Evolutionary conservation across 139 green algal species (phyloP).

Genomic region (Eudorina sp.): DNA sequence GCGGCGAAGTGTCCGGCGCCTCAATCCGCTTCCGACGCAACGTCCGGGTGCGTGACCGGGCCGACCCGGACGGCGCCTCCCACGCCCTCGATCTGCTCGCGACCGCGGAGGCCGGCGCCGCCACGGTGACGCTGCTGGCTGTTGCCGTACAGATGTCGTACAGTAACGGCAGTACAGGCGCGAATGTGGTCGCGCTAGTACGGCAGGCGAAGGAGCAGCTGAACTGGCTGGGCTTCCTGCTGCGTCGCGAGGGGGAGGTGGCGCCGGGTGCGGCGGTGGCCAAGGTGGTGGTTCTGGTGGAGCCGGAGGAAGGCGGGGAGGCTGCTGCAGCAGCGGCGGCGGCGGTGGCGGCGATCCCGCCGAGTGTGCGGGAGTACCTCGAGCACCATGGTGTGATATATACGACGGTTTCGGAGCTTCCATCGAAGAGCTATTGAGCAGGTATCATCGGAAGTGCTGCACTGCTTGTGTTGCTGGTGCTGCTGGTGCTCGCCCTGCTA

Average conservation of each 20-base stretch:
- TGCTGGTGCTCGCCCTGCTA: no score
- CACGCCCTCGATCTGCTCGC: background rate
- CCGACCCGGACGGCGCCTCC: background rate
- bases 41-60: background rate
- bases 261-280: background rate
- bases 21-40: background rate
- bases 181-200: background rate
- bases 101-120: background rate
- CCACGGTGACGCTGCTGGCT: background rate
- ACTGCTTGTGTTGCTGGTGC: no score
- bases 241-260: background rate
- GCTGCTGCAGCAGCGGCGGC: background rate
- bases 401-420: background rate
- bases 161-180: background rate
- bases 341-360: background rate
- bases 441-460: no score
- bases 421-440: background rate
- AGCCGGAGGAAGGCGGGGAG: background rate
- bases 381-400: background rate
- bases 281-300: slow-evolving; percentile 7
- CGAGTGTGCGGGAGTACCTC: background rate
- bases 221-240: background rate
- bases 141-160: background rate
- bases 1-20: background rate
- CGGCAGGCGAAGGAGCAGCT: slow-evolving; percentile 22